Evolutionary conservation across 208 protist species (phyloP).

Genomic region (Trypanosomatidae sp.): DNA sequence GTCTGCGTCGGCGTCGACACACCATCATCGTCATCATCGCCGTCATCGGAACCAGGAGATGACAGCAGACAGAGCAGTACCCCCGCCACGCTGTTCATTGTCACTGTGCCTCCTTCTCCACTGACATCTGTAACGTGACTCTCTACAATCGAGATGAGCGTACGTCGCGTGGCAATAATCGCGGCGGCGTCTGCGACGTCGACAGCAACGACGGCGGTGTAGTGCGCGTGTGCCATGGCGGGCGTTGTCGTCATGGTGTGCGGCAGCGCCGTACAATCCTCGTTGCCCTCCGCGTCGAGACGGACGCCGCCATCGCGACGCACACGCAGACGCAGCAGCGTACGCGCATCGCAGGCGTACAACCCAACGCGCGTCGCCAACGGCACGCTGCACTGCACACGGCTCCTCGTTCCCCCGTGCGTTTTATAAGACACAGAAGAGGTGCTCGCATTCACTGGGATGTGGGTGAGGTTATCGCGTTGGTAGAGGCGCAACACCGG

Average conservation of each 20-base stretch:
- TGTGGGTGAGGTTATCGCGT: too few species aligned
- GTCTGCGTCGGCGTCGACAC: too few species aligned
- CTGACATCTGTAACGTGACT: constrained; percentile 23
- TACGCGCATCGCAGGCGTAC: constrained; percentile 10
- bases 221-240: constrained; percentile 25
- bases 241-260: background rate
- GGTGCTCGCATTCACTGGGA: too few species aligned
- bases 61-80: too few species aligned
- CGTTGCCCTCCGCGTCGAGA: background rate
- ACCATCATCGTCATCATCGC: too few species aligned
- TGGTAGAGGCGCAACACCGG: too few species aligned
- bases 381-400: background rate
- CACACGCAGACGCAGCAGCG: constrained; percentile 18
- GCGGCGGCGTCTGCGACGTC: constrained; percentile 4
- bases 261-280: background rate
- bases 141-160: constrained; percentile 9
- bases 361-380: constrained; percentile 17
- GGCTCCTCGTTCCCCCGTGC: too few species aligned
- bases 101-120: too few species aligned
- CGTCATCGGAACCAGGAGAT: too few species aligned
- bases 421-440: too few species aligned
- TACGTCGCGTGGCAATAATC: background rate
- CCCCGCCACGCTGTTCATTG: background rate
- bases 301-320: constrained; percentile 19
- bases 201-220: constrained; percentile 18